These are phyloP conservation scores for Apiospora aurea DNA, from an alignment of 2,329 filamentous ascomycete species.

Conservation along the genomic window DNA sequence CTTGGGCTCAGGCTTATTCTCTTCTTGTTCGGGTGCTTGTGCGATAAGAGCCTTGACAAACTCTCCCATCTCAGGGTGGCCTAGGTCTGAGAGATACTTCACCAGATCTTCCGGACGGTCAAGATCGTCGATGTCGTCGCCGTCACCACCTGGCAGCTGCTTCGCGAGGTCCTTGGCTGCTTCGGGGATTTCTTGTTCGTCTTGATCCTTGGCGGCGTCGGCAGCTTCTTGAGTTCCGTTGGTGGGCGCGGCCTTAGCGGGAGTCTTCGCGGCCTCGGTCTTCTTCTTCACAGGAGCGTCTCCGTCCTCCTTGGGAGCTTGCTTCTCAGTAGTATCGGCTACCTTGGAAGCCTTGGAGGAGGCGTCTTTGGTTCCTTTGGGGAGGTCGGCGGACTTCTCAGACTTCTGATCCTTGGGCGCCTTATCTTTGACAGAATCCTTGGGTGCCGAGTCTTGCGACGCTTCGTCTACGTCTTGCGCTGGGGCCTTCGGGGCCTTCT, in stretches of 20 bases:
- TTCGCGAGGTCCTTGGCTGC: neutral
- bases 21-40: slow-evolving; percentile 24
- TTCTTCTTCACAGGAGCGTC: neutral
- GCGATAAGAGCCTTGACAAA: slow-evolving; percentile 38
- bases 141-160: neutral
- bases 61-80: slow-evolving; percentile 39
- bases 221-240: neutral
- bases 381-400: neutral
- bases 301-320: neutral
- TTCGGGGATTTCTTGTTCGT: neutral
- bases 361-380: neutral
- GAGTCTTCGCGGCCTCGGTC: neutral
- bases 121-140: neutral
- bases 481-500: neutral
- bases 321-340: neutral
- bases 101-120: slow-evolving; percentile 31
- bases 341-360: neutral
- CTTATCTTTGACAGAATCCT: slow-evolving; percentile 4
- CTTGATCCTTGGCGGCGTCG: neutral
- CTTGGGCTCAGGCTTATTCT: slow-evolving; percentile 16
- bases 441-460: neutral
- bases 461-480: neutral
- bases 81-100: slow-evolving; percentile 39
- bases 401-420: neutral
- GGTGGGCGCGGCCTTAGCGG: neutral